Conservation (phyloP, 768 basidiomycete genomes). For the Lyophyllum decastes region DNA sequence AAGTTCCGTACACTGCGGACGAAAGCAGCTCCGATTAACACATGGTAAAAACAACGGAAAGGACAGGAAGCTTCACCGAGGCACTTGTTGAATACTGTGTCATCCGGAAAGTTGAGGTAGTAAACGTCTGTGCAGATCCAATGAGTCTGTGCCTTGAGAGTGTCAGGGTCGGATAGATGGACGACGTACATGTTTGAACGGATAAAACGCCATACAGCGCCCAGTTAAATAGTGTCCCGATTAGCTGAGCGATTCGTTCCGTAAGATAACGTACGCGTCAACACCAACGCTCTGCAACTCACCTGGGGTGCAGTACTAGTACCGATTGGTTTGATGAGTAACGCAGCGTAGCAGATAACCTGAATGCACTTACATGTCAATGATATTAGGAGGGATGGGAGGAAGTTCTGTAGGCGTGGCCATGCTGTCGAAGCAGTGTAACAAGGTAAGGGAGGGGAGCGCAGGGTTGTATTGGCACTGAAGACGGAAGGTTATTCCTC, state of each 20-base stretch:
- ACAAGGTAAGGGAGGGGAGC: not conserved
- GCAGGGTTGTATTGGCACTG: not conserved
- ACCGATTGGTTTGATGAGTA: not conserved
- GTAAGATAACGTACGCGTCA: not conserved
- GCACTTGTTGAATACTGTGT: not conserved
- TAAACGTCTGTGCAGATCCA: not conserved
- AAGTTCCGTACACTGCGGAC: not conserved
- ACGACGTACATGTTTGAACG: constrained; percentile 12
- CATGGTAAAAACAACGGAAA: not conserved
- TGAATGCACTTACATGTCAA: not conserved
- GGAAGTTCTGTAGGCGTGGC: not conserved
- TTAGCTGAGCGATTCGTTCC: constrained; percentile 3
- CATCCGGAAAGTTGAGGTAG: constrained; percentile 1
- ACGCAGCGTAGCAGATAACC: no score
- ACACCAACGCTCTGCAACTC: not conserved
- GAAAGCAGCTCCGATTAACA: not conserved
- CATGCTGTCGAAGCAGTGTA: not conserved
- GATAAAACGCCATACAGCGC: constrained; percentile 8
- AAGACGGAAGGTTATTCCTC: not conserved
- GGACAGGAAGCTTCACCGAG: not conserved
- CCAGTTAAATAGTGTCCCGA: constrained; percentile 16
- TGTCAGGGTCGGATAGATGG: not conserved
- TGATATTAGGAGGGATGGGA: not conserved
- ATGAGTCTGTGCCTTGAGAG: not conserved
- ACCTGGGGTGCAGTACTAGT: constrained; percentile 5